Conservation (phyloP, 2,329 filamentous ascomycete genomes). For the Sporothrix globosa region DNA sequence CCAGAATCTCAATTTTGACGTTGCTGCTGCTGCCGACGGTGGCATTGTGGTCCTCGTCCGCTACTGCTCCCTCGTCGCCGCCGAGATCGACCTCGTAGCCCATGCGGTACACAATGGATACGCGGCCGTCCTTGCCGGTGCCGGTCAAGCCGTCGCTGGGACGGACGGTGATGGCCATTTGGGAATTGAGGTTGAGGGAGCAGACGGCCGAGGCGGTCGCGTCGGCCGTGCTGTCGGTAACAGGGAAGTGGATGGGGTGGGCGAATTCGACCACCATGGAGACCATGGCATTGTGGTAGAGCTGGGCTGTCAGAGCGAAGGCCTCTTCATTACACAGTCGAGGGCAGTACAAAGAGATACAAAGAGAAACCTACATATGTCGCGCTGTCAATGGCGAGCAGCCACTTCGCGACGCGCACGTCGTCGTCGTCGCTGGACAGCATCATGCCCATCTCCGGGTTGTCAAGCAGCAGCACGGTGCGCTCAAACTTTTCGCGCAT, state of each 20-base stretch:
- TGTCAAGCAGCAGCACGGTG: conserved; percentile 34
- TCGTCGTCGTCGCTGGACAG: conserved; percentile 25
- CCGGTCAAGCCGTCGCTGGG: conserved; percentile 7
- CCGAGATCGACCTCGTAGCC: conserved; percentile 26
- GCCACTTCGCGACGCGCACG: conserved; percentile 29
- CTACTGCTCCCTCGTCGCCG: neutral
- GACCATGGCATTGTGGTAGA: conserved; percentile 35
- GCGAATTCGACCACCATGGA: conserved; percentile 29
- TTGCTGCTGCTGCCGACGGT: conserved; percentile 30
- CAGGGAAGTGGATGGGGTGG: conserved; percentile 25
- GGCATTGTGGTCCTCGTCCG: neutral
- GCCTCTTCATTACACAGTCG: neutral
- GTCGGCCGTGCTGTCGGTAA: neutral
- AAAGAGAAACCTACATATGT: conserved; percentile 28
- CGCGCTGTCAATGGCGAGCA: conserved; percentile 27
- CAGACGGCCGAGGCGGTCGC: conserved; percentile 27
- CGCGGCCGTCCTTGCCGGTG: conserved; percentile 32
- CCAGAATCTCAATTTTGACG: conserved; percentile 28
- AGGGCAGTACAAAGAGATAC: no score
- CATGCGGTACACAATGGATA: conserved; percentile 32
- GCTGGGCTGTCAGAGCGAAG: conserved; percentile 20
- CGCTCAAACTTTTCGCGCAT: conserved; percentile 25
- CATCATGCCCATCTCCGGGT: conserved; percentile 33
- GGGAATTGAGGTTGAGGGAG: conserved; percentile 30
- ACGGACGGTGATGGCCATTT: conserved; percentile 33